Evolutionary conservation across 2,329 filamentous ascomycete genomes (phyloP), one percentile per base, ranked within the genome.

Genomic region (Colletotrichum costaricense): DNA sequence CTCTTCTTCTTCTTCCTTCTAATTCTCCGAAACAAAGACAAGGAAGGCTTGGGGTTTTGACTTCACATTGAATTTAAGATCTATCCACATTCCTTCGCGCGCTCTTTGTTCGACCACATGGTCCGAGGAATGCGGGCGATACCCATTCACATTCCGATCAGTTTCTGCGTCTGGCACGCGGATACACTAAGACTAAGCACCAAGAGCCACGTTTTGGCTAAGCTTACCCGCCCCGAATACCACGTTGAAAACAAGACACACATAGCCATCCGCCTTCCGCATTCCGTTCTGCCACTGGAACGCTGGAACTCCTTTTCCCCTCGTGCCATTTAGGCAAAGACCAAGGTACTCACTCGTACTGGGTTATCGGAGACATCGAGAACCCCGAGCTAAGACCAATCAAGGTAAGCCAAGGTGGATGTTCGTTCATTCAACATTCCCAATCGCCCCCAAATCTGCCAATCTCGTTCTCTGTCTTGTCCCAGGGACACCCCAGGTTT

Each of bases 291-390:
- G 12, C 52, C 14, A 4, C n/a, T 11, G 60, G n/a, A 6, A 63
- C n/a, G 60, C n/a, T 54, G 49, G 52, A 65, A 65, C 52, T 24
- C 49, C 63, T 55, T 55, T 64, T 38, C 49, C 46, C 49, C 49
- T 54, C 14, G 11, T 30, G 28, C 3, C 26, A 28, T 19, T 33
- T 30, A 16, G n/a, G 16, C 28, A 22, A 28, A 30, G 28, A 26
- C 30, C 33, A 42, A 42, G 38, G 38, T 42, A 16, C 38, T 14
- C 5, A 42, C 38, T 42, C 38, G 0, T 2, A 42, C 57, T 5
- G 26, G n/a, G 2, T 55, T 24, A 19, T 33, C 35, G 62, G 22
- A 38, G 26, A n/a, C 8, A 54, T 24, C 30, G 6, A 26, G 22
- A 60, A 16, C 62, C 30, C 42, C 42, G 42, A 28, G 33, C 42